Conservation (phyloP, 2,329 filamentous ascomycete species). For the Penicillium sp. region DNA sequence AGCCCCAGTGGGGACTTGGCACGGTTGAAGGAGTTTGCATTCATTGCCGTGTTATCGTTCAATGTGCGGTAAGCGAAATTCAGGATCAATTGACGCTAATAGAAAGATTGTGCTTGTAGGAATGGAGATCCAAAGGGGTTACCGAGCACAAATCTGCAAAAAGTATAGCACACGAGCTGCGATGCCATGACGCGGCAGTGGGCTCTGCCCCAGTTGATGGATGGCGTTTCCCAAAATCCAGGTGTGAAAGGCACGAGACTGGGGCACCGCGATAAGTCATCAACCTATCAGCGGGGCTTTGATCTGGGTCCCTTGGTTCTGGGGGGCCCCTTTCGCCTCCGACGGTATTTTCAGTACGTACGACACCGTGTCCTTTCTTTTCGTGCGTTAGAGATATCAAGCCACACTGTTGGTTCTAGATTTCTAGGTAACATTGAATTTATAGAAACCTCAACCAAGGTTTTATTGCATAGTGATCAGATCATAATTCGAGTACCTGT, state of each 20-base stretch:
- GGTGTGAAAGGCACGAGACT: constrained; percentile 8
- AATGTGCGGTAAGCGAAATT: not conserved
- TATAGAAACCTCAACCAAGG: not conserved
- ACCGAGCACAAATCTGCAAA: not conserved
- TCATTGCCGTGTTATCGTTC: not conserved
- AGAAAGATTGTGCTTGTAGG: not conserved
- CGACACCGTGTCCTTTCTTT: constrained; percentile 21
- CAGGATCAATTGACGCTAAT: not conserved
- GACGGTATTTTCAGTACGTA: constrained; percentile 11
- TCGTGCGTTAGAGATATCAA: not conserved
- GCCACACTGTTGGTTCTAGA: not conserved
- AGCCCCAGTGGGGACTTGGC: not conserved
- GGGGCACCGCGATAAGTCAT: constrained; percentile 2
- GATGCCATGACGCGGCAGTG: not conserved
- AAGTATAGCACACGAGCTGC: not conserved
- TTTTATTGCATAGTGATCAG: not conserved
- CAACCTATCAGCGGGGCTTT: constrained; percentile 15
- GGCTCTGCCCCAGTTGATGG: constrained; percentile 5
- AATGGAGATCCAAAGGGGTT: not conserved
- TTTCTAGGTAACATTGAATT: not conserved
- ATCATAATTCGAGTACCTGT: not conserved
- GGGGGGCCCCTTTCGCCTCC: constrained; percentile 15
- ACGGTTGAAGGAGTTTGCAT: not conserved
- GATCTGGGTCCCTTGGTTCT: constrained; percentile 10
- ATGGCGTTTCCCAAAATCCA: not conserved